These are phyloP conservation scores for Acer yangbiense DNA, from an alignment of 345 rosid species.

Conservation along the genomic window DNA sequence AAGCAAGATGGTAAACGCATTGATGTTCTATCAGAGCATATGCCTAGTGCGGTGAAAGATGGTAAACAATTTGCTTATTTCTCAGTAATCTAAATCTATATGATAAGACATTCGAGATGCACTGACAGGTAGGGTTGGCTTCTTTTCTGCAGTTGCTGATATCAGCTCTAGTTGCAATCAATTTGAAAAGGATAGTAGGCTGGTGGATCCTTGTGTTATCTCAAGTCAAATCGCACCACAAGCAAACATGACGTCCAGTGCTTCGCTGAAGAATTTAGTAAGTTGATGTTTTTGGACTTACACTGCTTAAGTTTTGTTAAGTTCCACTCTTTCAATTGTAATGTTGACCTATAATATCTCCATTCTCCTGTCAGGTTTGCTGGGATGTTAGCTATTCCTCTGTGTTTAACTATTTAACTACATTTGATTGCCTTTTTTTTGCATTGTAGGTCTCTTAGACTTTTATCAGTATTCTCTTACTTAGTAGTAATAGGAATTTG, in stretches of 20 bases:
- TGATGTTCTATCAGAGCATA: constrained; percentile 36
- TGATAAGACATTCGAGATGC: constrained; percentile 1
- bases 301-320: background rate
- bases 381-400: background rate
- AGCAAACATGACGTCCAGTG: constrained; percentile 31
- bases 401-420: background rate
- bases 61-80: constrained; percentile 25
- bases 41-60: constrained; percentile 27
- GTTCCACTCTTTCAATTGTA: background rate
- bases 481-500: constrained; percentile 11
- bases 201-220: constrained; percentile 34
- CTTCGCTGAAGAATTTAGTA: constrained; percentile 43
- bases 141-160: constrained; percentile 50
- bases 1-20: constrained; percentile 41
- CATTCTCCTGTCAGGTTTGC: background rate
- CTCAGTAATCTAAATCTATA: constrained; percentile 10
- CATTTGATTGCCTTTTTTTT: constrained; percentile 4
- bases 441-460: background rate
- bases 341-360: constrained; percentile 8
- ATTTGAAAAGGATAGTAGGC: constrained; percentile 36
- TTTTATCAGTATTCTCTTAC: background rate
- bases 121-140: constrained; percentile 15
- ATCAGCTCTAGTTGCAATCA: constrained; percentile 35
- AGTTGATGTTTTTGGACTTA: constrained; percentile 23
- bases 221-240: constrained; percentile 31